These are phyloP conservation scores for Neurospora sp. DNA, from an alignment of 495 filamentous ascomycete species.

Conservation along the genomic window DNA sequence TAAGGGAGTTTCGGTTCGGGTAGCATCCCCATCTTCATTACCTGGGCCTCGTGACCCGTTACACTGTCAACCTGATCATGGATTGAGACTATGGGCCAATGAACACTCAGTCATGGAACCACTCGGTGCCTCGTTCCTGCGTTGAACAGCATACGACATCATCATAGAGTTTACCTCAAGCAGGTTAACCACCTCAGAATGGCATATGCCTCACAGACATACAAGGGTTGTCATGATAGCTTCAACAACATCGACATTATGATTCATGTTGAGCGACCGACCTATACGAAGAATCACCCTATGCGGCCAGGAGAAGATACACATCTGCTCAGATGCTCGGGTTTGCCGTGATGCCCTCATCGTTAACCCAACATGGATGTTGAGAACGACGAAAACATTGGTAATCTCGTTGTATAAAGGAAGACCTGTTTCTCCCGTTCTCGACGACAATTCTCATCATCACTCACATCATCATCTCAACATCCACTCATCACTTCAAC, in stretches of 20 bases:
- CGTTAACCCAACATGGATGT: neutral
- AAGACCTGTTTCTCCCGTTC: neutral
- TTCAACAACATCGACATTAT: neutral
- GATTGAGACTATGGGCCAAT: neutral
- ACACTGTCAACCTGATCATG: neutral
- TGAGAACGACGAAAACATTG: neutral
- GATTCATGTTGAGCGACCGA: neutral
- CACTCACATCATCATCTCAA: neutral
- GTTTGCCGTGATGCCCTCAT: neutral
- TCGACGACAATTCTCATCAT: neutral
- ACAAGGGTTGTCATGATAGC: neutral
- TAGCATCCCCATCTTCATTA: neutral
- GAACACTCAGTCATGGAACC: neutral
- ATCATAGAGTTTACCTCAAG: neutral
- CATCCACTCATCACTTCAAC: neutral
- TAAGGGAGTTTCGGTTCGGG: neutral
- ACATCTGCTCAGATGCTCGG: neutral
- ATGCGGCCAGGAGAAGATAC: neutral
- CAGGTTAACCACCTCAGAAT: neutral
- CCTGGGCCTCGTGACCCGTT: neutral
- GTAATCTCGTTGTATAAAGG: neutral
- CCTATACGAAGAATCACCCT: neutral
- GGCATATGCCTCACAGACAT: neutral
- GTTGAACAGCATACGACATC: neutral
- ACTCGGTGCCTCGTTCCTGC: neutral